phyloP scores from a whole-genome alignment of 345 rosid species.

The Citrus trifoliata region DNA sequence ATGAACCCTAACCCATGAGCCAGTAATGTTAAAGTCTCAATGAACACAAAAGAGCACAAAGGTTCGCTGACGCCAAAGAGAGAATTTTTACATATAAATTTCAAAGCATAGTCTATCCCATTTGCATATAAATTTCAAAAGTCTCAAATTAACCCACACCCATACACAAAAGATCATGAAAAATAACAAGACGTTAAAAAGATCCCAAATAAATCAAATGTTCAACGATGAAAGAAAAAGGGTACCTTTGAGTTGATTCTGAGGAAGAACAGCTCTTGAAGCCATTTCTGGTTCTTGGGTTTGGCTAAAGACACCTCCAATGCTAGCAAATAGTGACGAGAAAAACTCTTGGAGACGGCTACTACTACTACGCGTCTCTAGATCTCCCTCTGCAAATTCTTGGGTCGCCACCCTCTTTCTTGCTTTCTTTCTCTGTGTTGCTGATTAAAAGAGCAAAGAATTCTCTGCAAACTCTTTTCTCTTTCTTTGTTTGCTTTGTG shows the following conservation, averaged over 20 bases:
- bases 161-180: not conserved
- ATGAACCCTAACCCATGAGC: not conserved
- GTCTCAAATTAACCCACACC: not conserved
- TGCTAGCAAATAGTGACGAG: conserved; percentile 49
- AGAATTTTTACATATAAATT: not conserved
- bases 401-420: conserved; percentile 47
- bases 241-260: conserved; percentile 34
- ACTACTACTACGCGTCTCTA: conserved; percentile 33
- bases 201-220: not conserved
- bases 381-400: conserved; percentile 29
- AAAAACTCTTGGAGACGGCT: conserved; percentile 66
- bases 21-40: not conserved
- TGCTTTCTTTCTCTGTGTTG: not conserved
- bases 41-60: not conserved
- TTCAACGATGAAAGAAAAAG: not conserved
- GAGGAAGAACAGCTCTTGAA: conserved; percentile 36
- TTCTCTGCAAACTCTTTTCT: not conserved
- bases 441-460: not conserved
- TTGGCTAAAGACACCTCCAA: conserved; percentile 53
- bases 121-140: not conserved
- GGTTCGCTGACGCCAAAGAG: not conserved
- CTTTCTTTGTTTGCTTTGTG: conserved; percentile 5
- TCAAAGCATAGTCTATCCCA: not conserved
- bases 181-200: not conserved
- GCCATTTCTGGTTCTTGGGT: conserved; percentile 40